A percentile compares a stretch with the other conserved stretches of the same genome.
phyloP scores from a whole-genome alignment of 2,329 filamentous ascomycete species.

The Didymosphaeria variabile region DNA sequence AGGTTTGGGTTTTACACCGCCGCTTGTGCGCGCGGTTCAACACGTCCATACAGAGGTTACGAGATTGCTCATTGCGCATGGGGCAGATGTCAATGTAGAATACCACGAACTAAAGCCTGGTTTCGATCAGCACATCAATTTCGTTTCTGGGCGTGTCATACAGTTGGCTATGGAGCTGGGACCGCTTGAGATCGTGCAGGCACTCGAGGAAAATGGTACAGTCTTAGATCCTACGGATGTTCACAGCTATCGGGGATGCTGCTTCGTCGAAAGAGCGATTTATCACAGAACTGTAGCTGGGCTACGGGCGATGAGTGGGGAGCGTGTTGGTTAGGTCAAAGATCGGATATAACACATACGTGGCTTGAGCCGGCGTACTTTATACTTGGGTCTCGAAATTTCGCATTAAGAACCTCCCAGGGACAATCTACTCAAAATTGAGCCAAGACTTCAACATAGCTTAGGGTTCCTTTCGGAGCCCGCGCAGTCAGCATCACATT shows the following conservation, averaged over 20 bases:
- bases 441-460: no score
- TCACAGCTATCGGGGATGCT: neutral
- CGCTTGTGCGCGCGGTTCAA: neutral
- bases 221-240: no score
- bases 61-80: neutral
- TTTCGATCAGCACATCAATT: neutral
- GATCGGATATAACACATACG: no score
- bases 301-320: neutral
- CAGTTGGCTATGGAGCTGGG: slow-evolving; percentile 1
- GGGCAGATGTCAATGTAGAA: slow-evolving; percentile 5
- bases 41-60: neutral
- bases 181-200: neutral
- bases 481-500: no score
- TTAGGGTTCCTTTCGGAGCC: no score
- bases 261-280: neutral
- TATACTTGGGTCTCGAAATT: no score
- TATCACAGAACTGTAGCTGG: slow-evolving; percentile 2
- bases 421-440: no score
- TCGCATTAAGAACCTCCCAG: no score
- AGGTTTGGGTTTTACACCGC: neutral
- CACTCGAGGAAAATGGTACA: neutral
- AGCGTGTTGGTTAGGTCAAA: no score
- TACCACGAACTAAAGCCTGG: neutral
- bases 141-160: neutral
- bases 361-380: no score